A percentile compares a stretch with the other conserved stretches of the same genome.
phyloP scores from a whole-genome alignment of 768 basidiomycete species.

The Rhizopogon roseolus region DNA sequence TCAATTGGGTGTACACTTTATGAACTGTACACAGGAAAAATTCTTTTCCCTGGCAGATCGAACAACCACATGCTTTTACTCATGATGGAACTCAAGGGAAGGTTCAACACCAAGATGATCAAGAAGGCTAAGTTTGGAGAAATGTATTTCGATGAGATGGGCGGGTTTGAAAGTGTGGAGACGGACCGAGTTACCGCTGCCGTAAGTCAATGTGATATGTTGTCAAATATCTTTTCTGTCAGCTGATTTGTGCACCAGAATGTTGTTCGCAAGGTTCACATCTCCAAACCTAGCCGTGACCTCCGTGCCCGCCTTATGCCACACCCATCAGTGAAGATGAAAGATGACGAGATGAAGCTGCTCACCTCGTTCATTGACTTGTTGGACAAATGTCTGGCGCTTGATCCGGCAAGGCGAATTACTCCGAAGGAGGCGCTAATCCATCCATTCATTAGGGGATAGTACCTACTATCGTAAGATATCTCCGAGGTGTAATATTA shows the following conservation, averaged over 20 bases:
- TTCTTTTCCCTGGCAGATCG: conserved; percentile 92
- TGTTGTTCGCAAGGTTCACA: conserved; percentile 72
- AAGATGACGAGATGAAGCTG: conserved; percentile 85
- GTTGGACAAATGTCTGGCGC: conserved; percentile 82
- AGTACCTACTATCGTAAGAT: conserved; percentile 11
- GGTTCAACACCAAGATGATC: conserved; percentile 90
- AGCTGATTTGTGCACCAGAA: conserved; percentile 49
- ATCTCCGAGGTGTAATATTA: not conserved
- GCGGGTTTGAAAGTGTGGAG: conserved; percentile 80
- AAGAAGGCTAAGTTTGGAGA: conserved; percentile 93
- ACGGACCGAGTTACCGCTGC: conserved; percentile 78
- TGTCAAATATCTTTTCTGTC: conserved; percentile 3
- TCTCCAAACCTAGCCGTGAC: conserved; percentile 80
- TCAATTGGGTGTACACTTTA: conserved; percentile 97
- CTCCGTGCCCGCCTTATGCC: conserved; percentile 81
- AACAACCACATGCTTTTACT: conserved; percentile 97
- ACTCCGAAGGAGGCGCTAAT: conserved; percentile 86
- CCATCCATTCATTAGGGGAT: conserved; percentile 81
- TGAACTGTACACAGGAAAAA: conserved; percentile 93
- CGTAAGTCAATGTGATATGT: conserved; percentile 44
- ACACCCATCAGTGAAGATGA: conserved; percentile 67
- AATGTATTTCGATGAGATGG: conserved; percentile 90
- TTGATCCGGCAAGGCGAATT: conserved; percentile 84
- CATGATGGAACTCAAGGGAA: conserved; percentile 97
- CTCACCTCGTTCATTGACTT: conserved; percentile 81